Conservation (phyloP, 139 green algal species). For the Chlamydomonas incerta region DNA sequence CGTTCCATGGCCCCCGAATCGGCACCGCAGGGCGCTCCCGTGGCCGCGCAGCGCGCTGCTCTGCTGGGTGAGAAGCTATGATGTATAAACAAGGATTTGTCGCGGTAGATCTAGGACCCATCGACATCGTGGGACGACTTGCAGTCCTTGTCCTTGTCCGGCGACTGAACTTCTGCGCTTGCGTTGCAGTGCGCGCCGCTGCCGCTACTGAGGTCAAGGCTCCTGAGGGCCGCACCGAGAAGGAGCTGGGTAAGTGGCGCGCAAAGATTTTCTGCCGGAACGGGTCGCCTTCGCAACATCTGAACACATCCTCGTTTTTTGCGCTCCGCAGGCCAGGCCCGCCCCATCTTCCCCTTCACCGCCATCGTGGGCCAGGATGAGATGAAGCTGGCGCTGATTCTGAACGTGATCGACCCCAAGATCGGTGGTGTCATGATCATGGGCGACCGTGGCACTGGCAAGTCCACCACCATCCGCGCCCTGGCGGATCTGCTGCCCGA, state of each 20-base stretch:
- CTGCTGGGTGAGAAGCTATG: background rate
- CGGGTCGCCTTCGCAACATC: too few relatives aligned
- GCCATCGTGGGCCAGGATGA: constrained; percentile 91
- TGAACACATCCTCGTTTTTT: background rate
- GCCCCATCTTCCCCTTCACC: constrained; percentile 87
- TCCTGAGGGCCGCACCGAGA: constrained; percentile 1
- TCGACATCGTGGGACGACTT: background rate
- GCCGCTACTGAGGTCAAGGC: constrained; percentile 39
- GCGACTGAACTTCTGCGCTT: background rate
- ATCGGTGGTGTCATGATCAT: constrained; percentile 96
- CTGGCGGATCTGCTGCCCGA: constrained; percentile 90
- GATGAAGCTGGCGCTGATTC: constrained; percentile 92
- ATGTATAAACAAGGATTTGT: background rate
- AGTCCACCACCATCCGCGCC: constrained; percentile 84
- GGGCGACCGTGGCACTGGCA: constrained; percentile 93
- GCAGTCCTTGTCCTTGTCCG: too few relatives aligned
- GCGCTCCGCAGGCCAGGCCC: constrained; percentile 46
- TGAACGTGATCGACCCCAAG: constrained; percentile 91
- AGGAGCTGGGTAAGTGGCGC: constrained; percentile 36
- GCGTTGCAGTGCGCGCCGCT: constrained; percentile 24
- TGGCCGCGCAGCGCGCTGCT: background rate
- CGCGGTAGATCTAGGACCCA: background rate
- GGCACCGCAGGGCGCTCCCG: background rate
- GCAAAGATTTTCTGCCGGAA: background rate
- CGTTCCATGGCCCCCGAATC: too few relatives aligned